Conservation (phyloP, 2,329 filamentous ascomycete species). For the Emergomyces orientalis region DNA sequence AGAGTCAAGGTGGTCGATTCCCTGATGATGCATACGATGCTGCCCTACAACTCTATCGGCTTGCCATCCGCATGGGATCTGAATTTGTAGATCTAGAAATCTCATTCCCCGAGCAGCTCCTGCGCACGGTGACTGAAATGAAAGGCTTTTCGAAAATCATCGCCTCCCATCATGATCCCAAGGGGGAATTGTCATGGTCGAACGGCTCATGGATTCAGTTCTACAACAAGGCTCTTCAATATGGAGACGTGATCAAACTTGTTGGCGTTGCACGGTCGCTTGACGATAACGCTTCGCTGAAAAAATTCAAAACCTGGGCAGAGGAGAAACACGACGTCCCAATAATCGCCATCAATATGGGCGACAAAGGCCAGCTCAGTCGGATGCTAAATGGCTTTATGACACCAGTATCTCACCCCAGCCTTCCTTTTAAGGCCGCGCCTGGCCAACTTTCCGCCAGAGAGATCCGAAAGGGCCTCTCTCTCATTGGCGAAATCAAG, state of each 20-base stretch:
- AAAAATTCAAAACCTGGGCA: constrained; percentile 71
- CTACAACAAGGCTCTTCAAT: constrained; percentile 83
- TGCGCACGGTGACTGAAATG: constrained; percentile 58
- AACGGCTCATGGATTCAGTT: constrained; percentile 86
- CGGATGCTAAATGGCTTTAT: constrained; percentile 86
- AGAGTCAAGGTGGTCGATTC: constrained; percentile 78
- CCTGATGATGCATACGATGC: constrained; percentile 65
- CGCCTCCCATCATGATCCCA: constrained; percentile 87
- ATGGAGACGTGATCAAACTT: constrained; percentile 90
- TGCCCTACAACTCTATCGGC: constrained; percentile 63
- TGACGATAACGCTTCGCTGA: constrained; percentile 79
- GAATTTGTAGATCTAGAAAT: constrained; percentile 94
- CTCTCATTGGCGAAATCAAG: constrained; percentile 68
- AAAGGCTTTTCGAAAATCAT: constrained; percentile 75
- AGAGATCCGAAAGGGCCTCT: constrained; percentile 72
- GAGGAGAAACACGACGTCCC: constrained; percentile 64
- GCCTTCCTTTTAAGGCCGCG: constrained; percentile 83
- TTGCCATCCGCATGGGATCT: constrained; percentile 71
- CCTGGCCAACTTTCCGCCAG: constrained; percentile 85
- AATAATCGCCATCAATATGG: constrained; percentile 95
- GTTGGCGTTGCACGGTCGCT: constrained; percentile 68
- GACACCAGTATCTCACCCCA: constrained; percentile 85
- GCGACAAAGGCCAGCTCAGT: constrained; percentile 73
- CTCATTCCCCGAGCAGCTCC: constrained; percentile 66
- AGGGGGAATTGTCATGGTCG: constrained; percentile 70